phyloP scores from a whole-genome alignment of 768 basidiomycete species.

The Trametes sanguinea region DNA sequence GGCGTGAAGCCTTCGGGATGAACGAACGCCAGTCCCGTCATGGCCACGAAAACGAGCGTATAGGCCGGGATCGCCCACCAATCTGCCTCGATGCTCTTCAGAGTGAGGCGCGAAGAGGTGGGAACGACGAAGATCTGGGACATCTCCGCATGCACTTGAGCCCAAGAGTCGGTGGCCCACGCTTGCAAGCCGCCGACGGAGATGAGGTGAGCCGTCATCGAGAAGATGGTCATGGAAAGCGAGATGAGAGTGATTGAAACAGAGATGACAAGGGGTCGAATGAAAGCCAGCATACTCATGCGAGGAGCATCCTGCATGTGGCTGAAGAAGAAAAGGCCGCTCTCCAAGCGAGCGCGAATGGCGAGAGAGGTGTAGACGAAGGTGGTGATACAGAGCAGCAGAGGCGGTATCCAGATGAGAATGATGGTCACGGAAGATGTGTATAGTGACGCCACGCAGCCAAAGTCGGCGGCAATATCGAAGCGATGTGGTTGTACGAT shows the following conservation, averaged over 20 bases:
- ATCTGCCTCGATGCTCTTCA: slow-evolving; percentile 8
- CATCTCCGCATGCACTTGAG: slow-evolving; percentile 25
- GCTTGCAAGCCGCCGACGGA: slow-evolving; percentile 23
- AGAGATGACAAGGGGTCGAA: slow-evolving; percentile 27
- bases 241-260: slow-evolving; percentile 22
- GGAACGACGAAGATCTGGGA: slow-evolving; percentile 24
- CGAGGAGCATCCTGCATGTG: slow-evolving; percentile 22
- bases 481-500: slow-evolving; percentile 42
- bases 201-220: slow-evolving; percentile 20
- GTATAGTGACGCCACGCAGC: slow-evolving; percentile 34
- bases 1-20: slow-evolving; percentile 18
- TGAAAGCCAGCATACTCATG: slow-evolving; percentile 26
- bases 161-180: slow-evolving; percentile 26
- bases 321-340: slow-evolving; percentile 40
- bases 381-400: slow-evolving; percentile 36
- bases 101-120: neutral
- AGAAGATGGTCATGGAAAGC: slow-evolving; percentile 20
- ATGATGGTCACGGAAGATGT: slow-evolving; percentile 45
- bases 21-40: slow-evolving; percentile 12
- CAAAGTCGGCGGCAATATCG: slow-evolving; percentile 35
- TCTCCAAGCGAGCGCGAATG: slow-evolving; percentile 41
- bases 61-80: slow-evolving; percentile 24
- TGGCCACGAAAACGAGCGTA: slow-evolving; percentile 17
- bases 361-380: slow-evolving; percentile 42
- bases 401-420: slow-evolving; percentile 39